Conservation (phyloP, 2,329 filamentous ascomycete species). For the Fusarium globosum region DNA sequence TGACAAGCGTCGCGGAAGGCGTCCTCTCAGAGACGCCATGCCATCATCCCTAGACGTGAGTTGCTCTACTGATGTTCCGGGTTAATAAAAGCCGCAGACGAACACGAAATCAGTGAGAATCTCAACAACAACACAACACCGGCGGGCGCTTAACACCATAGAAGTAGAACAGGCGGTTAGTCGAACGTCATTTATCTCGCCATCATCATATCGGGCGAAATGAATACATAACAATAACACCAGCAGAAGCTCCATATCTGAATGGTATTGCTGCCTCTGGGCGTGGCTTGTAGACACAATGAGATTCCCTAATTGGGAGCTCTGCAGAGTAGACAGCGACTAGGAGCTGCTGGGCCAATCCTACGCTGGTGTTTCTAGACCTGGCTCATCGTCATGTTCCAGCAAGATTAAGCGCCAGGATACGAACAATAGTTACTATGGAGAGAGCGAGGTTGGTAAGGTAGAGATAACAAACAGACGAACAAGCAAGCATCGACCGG, state of each 20-base stretch:
- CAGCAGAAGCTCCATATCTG: constrained; percentile 30
- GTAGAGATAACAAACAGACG: not conserved
- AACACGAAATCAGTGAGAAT: not conserved
- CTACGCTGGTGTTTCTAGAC: constrained; percentile 38
- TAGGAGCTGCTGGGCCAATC: constrained; percentile 41
- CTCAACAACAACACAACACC: constrained; percentile 14
- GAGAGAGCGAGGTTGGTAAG: constrained; percentile 1
- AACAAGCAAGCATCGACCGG: constrained; percentile 13
- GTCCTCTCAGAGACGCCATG: constrained; percentile 22
- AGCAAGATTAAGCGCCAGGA: constrained; percentile 43
- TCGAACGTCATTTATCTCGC: constrained; percentile 32
- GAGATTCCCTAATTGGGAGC: constrained; percentile 41
- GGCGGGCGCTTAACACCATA: constrained; percentile 27
- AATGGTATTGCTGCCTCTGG: constrained; percentile 15
- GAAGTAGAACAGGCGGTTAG: constrained; percentile 20
- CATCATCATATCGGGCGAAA: constrained; percentile 10
- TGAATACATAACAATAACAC: constrained; percentile 17
- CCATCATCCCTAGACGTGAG: constrained; percentile 23
- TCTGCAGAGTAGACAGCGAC: constrained; percentile 38
- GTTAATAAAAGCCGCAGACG: constrained; percentile 34
- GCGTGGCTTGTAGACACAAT: constrained; percentile 24
- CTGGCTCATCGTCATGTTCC: constrained; percentile 33
- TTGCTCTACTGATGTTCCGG: constrained; percentile 9
- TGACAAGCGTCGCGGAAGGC: constrained; percentile 25
- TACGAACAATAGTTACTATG: constrained; percentile 7